phyloP scores from a whole-genome alignment of 768 basidiomycete genomes.

The Pleurotus platypus region DNA sequence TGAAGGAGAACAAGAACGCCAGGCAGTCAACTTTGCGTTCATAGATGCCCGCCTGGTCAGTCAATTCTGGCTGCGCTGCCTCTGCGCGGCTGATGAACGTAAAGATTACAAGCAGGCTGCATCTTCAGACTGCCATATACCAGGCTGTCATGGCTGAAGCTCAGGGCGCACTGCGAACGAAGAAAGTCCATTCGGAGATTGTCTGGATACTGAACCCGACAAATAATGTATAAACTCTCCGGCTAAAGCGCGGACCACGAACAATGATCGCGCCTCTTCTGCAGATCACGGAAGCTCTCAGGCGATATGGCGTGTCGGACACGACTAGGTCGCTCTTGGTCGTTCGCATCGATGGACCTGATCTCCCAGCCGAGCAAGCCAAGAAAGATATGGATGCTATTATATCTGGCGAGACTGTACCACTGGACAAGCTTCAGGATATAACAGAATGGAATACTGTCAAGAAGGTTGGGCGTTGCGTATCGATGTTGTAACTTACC shows the following conservation, averaged over 20 bases:
- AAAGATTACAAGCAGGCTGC: constrained; percentile 78
- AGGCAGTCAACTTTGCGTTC: constrained; percentile 87
- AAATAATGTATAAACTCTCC: constrained; percentile 56
- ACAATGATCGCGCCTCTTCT: background rate
- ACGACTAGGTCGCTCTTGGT: constrained; percentile 63
- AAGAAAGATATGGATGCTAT: constrained; percentile 50
- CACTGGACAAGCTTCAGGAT: constrained; percentile 37
- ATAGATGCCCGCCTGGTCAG: constrained; percentile 81
- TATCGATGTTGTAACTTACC: too few relatives aligned
- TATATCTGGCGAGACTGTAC: constrained; percentile 54
- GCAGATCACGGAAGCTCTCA: constrained; percentile 86
- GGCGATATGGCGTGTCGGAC: constrained; percentile 80
- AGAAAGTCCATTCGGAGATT: constrained; percentile 88
- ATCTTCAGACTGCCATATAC: constrained; percentile 80
- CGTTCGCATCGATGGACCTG: constrained; percentile 55
- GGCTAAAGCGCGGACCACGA: background rate
- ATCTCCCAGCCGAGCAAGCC: constrained; percentile 30
- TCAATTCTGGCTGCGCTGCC: constrained; percentile 10
- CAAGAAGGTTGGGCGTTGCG: constrained; percentile 53
- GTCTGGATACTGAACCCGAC: constrained; percentile 85
- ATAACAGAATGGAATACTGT: constrained; percentile 72
- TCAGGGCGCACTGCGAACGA: constrained; percentile 64
- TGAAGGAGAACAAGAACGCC: constrained; percentile 65
- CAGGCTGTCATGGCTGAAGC: constrained; percentile 74
- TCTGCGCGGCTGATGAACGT: background rate